Conservation (phyloP, 177 flowering plant species). For the Vitis hybrid region DNA sequence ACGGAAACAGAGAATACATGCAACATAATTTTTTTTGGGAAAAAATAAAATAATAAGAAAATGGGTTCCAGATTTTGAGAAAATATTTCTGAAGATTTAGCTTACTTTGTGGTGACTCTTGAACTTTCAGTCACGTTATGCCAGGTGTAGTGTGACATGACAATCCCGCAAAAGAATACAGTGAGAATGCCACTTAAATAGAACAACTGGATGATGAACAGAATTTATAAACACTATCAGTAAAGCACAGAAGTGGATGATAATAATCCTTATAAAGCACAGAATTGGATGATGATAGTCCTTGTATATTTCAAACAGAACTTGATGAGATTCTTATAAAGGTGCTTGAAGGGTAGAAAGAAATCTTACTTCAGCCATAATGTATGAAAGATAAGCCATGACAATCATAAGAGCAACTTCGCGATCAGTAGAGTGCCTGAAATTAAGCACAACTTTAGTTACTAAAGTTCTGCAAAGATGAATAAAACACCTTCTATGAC, state of each 20-base stretch:
- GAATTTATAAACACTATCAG: neutral
- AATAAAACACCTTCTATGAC: neutral
- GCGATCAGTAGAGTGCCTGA: constrained; percentile 54
- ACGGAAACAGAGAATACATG: neutral
- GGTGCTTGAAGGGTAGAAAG: neutral
- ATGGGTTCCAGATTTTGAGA: too few species aligned
- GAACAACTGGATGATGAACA: constrained; percentile 34
- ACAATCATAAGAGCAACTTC: constrained; percentile 52
- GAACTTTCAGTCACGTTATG: constrained; percentile 51
- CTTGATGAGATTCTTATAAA: neutral
- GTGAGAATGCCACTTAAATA: constrained; percentile 48
- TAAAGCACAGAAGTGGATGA: neutral
- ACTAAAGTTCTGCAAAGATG: neutral
- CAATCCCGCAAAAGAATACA: constrained; percentile 54
- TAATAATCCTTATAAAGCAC: neutral
- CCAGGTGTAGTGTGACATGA: constrained; percentile 62
- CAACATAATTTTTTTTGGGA: neutral
- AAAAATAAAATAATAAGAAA: neutral
- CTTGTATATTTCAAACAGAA: neutral
- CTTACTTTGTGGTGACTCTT: constrained; percentile 46
- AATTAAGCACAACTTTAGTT: neutral
- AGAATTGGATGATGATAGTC: neutral
- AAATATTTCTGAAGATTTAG: neutral
- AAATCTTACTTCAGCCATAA: constrained; percentile 49
- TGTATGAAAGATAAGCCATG: constrained; percentile 54